Evolutionary conservation across 2,329 filamentous ascomycete species (phyloP), one percentile per base, ranked within the genome.

Genomic region (Aspergillus neoniger): DNA sequence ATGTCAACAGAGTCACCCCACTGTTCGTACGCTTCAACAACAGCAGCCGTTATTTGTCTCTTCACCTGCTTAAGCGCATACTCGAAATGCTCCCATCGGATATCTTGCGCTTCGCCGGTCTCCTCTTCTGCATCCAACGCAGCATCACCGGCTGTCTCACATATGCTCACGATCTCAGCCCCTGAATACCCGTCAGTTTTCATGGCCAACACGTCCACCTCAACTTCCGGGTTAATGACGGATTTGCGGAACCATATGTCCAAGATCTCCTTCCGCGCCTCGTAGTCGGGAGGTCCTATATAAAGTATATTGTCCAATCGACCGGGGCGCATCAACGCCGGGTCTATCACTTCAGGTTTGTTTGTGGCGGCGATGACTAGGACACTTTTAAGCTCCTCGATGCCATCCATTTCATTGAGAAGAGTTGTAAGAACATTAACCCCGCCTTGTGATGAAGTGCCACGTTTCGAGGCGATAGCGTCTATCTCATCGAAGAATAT

Each of bases 401-500:
- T 96, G 50, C 94, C 94, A 72, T 97, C 94, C 90, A 98, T 96
- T 74, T 97, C 94, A 62, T 92, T 96, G 5, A 98, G 84, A 28
- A 98, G 80, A 1, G 93, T 96, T 0, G 92, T 93, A 14, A 97
- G 85, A 48, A 96, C 91, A 72, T 97, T 95, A 51, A 96, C 83
- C 3, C 81, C 81, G 25, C 81, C 81, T 14, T 84, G 75, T 56
- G 81, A 79, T 43, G 79, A 72, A 43, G 70, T 75, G 52, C 76
- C 83, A 79, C 88, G 70, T 76, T 81, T 81, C 36, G 83, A 82
- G 39, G 83, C 90, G 64, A 98, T 94, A 4, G 91, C 88, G 77
- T 98, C 93, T 68, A 98, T 95, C 75, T 98, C 93, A 74, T 98
- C 93, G 67, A 97, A 96, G 82, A 97, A 98, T 69, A 98, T 92